Conservation (phyloP, 306 rosid genomes). For the Glycyrrhiza uralensis region DNA sequence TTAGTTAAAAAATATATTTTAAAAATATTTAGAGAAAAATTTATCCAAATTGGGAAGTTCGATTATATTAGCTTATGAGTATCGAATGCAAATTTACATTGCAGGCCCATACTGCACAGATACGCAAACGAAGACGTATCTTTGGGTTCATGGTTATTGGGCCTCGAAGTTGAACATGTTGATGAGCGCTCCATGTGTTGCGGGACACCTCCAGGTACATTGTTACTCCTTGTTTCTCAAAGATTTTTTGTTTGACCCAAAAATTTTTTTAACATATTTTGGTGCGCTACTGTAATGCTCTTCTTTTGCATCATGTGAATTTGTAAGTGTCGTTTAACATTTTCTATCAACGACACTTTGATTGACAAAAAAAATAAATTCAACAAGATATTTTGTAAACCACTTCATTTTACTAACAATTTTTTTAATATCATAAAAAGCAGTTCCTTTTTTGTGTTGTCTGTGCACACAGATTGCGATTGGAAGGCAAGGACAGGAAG, state of each 20-base stretch:
- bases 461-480: conserved; percentile 47
- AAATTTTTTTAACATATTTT: too few species aligned
- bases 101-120: conserved; percentile 77
- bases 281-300: too few species aligned
- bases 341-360: too few species aligned
- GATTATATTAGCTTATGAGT: neutral
- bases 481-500: conserved; percentile 70
- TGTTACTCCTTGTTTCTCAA: neutral
- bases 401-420: too few species aligned
- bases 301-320: too few species aligned
- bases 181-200: conserved; percentile 94
- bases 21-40: too few species aligned
- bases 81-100: neutral
- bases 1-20: too few species aligned
- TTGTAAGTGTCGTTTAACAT: too few species aligned
- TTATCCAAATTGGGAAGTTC: too few species aligned
- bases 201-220: conserved; percentile 72
- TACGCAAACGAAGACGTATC: conserved; percentile 95
- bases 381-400: neutral
- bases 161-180: conserved; percentile 72
- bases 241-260: too few species aligned
- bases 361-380: too few species aligned
- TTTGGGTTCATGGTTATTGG: conserved; percentile 82
- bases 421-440: neutral
- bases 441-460: neutral